phyloP scores from a whole-genome alignment of 2,329 filamentous ascomycete genomes.

The Diaporthe nobilis region DNA sequence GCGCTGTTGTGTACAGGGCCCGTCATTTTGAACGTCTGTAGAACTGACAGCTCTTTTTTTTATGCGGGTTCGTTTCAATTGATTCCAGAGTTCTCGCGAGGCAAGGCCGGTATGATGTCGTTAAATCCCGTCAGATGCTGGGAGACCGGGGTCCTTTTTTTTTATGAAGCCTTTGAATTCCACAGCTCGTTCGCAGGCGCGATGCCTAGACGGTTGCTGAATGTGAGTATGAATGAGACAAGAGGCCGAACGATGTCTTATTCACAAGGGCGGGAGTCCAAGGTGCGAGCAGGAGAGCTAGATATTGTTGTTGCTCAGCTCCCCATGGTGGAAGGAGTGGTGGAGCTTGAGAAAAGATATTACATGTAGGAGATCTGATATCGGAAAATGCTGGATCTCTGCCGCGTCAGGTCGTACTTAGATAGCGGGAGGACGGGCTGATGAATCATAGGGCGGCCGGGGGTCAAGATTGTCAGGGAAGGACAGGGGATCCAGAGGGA shows the following conservation, averaged over 20 bases:
- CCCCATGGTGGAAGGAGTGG: conserved; percentile 21
- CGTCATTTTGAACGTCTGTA: conserved; percentile 32
- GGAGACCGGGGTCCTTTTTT: not conserved
- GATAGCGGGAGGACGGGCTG: conserved; percentile 39
- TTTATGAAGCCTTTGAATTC: not conserved
- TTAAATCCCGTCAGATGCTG: not conserved
- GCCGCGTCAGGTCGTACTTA: conserved; percentile 41
- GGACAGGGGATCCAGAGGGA: conserved; percentile 13
- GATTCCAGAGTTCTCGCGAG: not conserved
- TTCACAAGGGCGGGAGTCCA: not conserved
- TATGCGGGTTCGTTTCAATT: not conserved
- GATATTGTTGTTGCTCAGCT: conserved; percentile 27
- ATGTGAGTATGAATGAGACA: not conserved
- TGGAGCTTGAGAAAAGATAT: conserved; percentile 17
- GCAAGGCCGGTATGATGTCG: not conserved
- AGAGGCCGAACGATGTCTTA: not conserved
- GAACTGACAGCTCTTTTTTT: not conserved
- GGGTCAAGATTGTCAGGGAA: conserved; percentile 38
- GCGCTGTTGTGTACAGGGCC: conserved; percentile 66
- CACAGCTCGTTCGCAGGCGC: conserved; percentile 31
- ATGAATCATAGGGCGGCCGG: conserved; percentile 42
- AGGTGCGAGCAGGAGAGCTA: conserved; percentile 9
- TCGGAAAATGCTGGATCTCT: conserved; percentile 37
- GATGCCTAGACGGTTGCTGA: conserved; percentile 38
- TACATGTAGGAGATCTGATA: conserved; percentile 38